These are phyloP conservation scores for Serendipita vermifera DNA, from an alignment of 768 basidiomycete genomes.

Conservation along the genomic window DNA sequence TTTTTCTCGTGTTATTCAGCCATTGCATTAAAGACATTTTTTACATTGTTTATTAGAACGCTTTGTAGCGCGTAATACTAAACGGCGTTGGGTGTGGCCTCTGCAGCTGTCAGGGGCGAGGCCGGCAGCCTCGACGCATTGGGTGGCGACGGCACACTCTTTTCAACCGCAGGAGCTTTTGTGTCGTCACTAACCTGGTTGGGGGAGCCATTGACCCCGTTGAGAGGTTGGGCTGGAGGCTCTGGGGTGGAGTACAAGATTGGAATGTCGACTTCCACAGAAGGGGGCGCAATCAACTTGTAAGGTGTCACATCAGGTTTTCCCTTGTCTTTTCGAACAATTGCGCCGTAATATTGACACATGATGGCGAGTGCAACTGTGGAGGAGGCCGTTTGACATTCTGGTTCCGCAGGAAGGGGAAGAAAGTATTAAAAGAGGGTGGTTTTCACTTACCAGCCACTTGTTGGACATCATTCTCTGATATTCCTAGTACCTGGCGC, in stretches of 20 bases:
- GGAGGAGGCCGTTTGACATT: neutral
- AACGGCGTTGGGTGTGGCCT: too few relatives aligned
- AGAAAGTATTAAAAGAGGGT: too few relatives aligned
- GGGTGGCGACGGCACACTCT: too few relatives aligned
- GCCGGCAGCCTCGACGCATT: too few relatives aligned
- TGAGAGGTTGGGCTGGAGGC: neutral
- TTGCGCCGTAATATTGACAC: neutral
- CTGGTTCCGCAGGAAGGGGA: too few relatives aligned
- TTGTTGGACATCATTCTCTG: neutral
- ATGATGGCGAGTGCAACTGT: slow-evolving; percentile 3
- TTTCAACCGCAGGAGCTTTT: too few relatives aligned
- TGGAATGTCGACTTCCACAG: neutral
- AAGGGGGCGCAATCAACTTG: slow-evolving; percentile 1
- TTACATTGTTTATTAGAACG: too few relatives aligned
- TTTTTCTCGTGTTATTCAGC: neutral
- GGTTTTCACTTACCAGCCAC: neutral
- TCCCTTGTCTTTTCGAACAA: neutral
- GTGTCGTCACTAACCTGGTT: too few relatives aligned
- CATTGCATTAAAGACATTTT: neutral
- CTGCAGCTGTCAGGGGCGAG: too few relatives aligned
- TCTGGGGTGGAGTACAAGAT: neutral
- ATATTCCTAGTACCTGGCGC: neutral
- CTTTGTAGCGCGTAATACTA: too few relatives aligned
- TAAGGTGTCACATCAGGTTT: neutral
- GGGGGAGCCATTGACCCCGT: neutral